Evolutionary conservation across 2,329 filamentous ascomycete species (phyloP).

Genomic region (Scytalidium sp.): DNA sequence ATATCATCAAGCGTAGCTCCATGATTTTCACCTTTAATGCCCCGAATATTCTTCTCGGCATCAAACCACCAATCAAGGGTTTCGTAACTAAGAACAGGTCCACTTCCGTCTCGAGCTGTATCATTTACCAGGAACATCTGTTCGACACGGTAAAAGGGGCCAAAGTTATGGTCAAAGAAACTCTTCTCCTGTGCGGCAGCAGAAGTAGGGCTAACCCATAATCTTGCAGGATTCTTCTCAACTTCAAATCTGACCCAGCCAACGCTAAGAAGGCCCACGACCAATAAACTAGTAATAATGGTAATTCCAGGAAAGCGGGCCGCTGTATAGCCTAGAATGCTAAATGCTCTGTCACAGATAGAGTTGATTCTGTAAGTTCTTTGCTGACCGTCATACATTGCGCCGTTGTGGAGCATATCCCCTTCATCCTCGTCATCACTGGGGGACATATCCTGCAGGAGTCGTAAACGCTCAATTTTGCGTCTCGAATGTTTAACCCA

Average conservation of each 20-base stretch:
- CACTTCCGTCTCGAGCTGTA: constrained; percentile 57
- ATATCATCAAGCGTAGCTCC: constrained; percentile 75
- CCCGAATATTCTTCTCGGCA: constrained; percentile 74
- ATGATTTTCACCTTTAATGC: constrained; percentile 66
- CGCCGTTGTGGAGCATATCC: constrained; percentile 72
- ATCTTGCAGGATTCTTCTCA: constrained; percentile 81
- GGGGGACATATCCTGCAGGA: constrained; percentile 78
- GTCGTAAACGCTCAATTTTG: constrained; percentile 77
- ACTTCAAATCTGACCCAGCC: constrained; percentile 89
- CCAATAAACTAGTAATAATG: constrained; percentile 69
- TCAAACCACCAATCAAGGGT: constrained; percentile 92
- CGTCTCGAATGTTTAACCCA: constrained; percentile 71
- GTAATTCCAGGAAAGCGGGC: constrained; percentile 83
- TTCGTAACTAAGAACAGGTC: constrained; percentile 83
- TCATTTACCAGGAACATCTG: constrained; percentile 95
- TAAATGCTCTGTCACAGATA: constrained; percentile 77
- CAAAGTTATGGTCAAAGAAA: constrained; percentile 92
- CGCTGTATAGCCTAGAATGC: constrained; percentile 73
- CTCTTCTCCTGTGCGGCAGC: constrained; percentile 87
- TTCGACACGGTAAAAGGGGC: constrained; percentile 91
- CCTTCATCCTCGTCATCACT: constrained; percentile 95
- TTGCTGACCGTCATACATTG: constrained; percentile 75
- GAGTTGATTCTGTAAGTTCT: constrained; percentile 82
- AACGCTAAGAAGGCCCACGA: constrained; percentile 76
- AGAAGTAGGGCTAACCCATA: constrained; percentile 97